Evolutionary conservation across 2,329 filamentous ascomycete species (phyloP), one percentile per base, ranked within the genome.

Genomic region (Cladosporium cucumerinum): DNA sequence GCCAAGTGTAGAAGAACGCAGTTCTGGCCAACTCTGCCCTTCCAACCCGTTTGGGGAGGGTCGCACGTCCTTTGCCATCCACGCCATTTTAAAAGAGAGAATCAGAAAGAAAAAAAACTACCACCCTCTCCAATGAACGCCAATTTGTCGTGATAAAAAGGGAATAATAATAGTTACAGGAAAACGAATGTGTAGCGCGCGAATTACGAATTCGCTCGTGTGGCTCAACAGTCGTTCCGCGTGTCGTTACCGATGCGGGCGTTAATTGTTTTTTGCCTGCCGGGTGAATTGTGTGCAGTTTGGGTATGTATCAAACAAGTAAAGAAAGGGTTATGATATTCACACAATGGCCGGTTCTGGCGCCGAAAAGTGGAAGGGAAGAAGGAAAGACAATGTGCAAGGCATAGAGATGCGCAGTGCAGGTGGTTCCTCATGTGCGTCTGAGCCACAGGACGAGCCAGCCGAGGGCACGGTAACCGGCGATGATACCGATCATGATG

Each of bases 401-500:
- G 16, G 46, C 36, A 28, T 14, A 21, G 25, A 5, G 23, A 26
- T 21, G 46, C 25, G 18, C 18, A n/a, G 16, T 14, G 43, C 26
- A 51, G 26, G 6, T 28, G 28, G 28, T 30, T 36, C n/a, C 54
- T 49, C 43, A 64, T n/a, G 62, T 64, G 43, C 62, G 62, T 34
- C 62, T 64, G 32, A 64, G 39, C 54, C 57, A 64, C 54, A 64
- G 55, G 8, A 64, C 62, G 21, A 85, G 69, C 86, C 87, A 91
- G 1, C 87, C 88, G 5, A 92, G 81, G 5, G 92, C 54, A 59
- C 91, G 80, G 79, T 93, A 93, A 0, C 86, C 92, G 16, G 85
- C 79, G 70, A 92, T 88, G 68, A 96, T 96, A 2, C 82, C 86
- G 60, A 96, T 74, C 80, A 94, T 82, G 70, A 94, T 93, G 0